Base-by-base conservation (phyloP, 306 rosid genomes). In the Erythrophleum fordii region DNA sequence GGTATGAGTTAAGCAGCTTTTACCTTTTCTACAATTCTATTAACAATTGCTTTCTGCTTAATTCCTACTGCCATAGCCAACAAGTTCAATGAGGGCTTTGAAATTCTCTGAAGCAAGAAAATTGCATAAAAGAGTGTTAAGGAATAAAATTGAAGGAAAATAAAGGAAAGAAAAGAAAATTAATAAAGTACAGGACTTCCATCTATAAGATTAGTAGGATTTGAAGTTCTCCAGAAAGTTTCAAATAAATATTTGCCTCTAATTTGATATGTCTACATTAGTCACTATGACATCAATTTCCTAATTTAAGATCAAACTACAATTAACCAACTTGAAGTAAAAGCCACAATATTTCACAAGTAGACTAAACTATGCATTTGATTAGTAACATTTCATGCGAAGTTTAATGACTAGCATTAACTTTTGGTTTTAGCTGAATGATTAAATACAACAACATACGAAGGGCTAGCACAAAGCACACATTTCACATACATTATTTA, bases 21-120 rank as follows among this genome's bases (percentile, higher is more conserved):
- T 58, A 95, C 99, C 97, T 92, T 95, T 75, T 86, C 77, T 48
- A 95, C 90, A 79, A 95, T 91, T 74, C 72, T 75, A 71, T 87
- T 85, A 16, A 95, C 99, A 73, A 90, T 67, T 44, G 85, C 86
- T 86, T 90, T 95, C 82, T 95, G 99, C 51, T 83, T 89, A 77
- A 93, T 86, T 74, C 99, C 99, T 77, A 88, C 97, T 39, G 99
- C 85, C 60, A 95, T 88, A 37, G 97, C 97, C 89, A 95, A 80
- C 88, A 95, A 86, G 86, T 86, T 91, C 88, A 75, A 68, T 18
- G 95, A 83, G 76, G 42, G 81, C 51, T 72, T 90, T 45, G 84
- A 79, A 69, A 41, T 76, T 67, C 23, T 69, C 97, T 95, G 92
- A 45, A 68, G 77, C 23, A 73, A 52, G 26, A 77, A 73, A 23